Base-by-base conservation (phyloP, 192 early-diverging fungal genomes). In the Rhizoclosmatium globosum region DNA sequence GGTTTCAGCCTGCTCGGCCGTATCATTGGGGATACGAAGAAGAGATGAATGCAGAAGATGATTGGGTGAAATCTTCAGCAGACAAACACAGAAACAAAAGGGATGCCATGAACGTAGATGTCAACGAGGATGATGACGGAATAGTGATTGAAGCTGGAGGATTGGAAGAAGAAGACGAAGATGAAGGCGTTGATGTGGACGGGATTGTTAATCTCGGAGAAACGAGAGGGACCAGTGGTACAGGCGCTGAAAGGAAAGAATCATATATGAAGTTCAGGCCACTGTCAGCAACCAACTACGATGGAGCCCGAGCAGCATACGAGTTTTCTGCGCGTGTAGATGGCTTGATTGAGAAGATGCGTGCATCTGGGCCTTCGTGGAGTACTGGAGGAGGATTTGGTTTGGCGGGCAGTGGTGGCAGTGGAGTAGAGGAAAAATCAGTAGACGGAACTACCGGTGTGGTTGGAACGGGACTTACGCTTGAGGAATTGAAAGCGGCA, bases 1-100 rank as follows among this genome's bases (percentile, higher is more conserved):
- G 77, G 13, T 86, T 83, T 44, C 83, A 85, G 43, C 85, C 85
- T 41, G 53, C 83, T 4, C 42, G 71, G n/a, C 84, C 84, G 38
- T 62, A 85, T 59, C 69, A 71, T 21, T 85, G 84, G 84, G 60
- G 78, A 17, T 46, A 39, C 41, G 83, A 84, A 47, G 81, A 86
- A 70, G 68, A 77, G 38, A 6, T 72, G 50, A 17, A 46, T 6
- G 43, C 59, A 15, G 59, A 74, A 44, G 72, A 74, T 9, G 72
- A 74, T 31, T 74, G 61, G 59, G 84, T 9, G 38, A 41, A 23
- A 15, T 21, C 62, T 11, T 6, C n/a, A 4, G n/a, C 4, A 64
- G 62, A 38, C 23, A 41, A 15, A 38, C 45, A 61, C 6, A 19
- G 42, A 15, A 19, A 68, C 31, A 38, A n/a, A n/a, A n/a, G n/a